Percentiles rank a stretch among this genome's conserved stretches.
phyloP scores from a whole-genome alignment of 164 flowering plant species.

The Protea cynaroides region DNA sequence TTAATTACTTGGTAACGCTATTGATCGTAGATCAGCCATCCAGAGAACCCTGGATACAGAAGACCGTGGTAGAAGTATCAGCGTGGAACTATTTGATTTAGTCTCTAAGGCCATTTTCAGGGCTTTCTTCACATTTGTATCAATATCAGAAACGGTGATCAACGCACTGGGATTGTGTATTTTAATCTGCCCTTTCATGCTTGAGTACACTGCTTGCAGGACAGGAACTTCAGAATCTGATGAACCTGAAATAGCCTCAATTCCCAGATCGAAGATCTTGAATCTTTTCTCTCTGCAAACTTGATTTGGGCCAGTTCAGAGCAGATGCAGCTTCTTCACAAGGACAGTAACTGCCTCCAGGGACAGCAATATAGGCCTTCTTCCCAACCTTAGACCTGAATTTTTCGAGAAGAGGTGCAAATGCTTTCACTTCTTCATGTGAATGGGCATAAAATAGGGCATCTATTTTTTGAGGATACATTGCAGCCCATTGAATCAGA shows the following conservation, averaged over 20 bases:
- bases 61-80: slow-evolving; percentile 62
- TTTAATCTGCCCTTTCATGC: slow-evolving; percentile 82
- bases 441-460: slow-evolving; percentile 93
- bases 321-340: slow-evolving; percentile 86
- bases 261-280: slow-evolving; percentile 77
- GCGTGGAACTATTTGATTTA: slow-evolving; percentile 34
- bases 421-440: slow-evolving; percentile 57
- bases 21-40: slow-evolving; percentile 89
- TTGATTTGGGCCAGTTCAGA: slow-evolving; percentile 66
- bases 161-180: slow-evolving; percentile 88
- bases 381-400: slow-evolving; percentile 77
- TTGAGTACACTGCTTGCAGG: slow-evolving; percentile 72
- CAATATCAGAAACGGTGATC: slow-evolving; percentile 62
- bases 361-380: slow-evolving; percentile 81
- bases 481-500: slow-evolving; percentile 94
- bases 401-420: slow-evolving; percentile 75
- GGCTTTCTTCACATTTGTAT: slow-evolving; percentile 66
- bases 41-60: slow-evolving; percentile 78
- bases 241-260: slow-evolving; percentile 44
- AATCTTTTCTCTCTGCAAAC: slow-evolving; percentile 85
- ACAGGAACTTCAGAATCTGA: slow-evolving; percentile 87
- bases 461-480: slow-evolving; percentile 88
- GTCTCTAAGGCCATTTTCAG: slow-evolving; percentile 71
- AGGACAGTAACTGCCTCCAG: slow-evolving; percentile 82
- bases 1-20: slow-evolving; percentile 95